Evolutionary conservation across 257 asterid genomes (phyloP).

Genomic region (Solanum sejunctum): DNA sequence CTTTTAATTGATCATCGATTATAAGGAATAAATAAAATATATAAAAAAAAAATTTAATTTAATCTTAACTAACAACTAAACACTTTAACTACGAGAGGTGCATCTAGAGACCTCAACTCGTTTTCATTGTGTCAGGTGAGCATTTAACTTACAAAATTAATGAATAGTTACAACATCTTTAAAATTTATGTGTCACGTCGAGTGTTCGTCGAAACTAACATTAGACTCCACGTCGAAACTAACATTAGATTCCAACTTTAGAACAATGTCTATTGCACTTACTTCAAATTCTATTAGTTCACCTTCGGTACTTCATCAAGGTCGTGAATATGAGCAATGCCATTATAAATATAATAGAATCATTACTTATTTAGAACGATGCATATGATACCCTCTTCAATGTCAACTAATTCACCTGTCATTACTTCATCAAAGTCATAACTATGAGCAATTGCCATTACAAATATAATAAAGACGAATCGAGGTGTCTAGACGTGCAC

Average conservation of each 20-base stretch:
- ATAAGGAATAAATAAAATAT: not conserved
- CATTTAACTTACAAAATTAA: not conserved
- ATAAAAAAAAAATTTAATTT: not conserved
- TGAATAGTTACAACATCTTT: not conserved
- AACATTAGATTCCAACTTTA: not conserved
- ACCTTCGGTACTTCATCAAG: not conserved
- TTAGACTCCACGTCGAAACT: too few species aligned
- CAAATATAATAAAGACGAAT: rapidly evolving
- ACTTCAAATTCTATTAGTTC: not conserved
- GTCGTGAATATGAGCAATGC: not conserved
- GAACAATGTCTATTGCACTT: not conserved
- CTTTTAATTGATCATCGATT: not conserved
- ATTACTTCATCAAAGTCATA: not conserved
- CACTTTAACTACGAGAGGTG: rapidly evolving
- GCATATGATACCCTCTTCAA: not conserved
- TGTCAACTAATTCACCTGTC: not conserved
- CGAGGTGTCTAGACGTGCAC: not conserved
- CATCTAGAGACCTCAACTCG: not conserved
- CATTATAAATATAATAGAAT: not conserved
- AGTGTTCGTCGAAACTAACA: not conserved
- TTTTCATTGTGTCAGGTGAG: not conserved
- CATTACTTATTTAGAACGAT: too few species aligned
- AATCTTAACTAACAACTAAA: not conserved
- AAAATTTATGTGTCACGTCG: not conserved
- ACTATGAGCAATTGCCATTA: not conserved